Evolutionary conservation across 345 rosid genomes (phyloP).

Genomic region (Hypericum perforatum): DNA sequence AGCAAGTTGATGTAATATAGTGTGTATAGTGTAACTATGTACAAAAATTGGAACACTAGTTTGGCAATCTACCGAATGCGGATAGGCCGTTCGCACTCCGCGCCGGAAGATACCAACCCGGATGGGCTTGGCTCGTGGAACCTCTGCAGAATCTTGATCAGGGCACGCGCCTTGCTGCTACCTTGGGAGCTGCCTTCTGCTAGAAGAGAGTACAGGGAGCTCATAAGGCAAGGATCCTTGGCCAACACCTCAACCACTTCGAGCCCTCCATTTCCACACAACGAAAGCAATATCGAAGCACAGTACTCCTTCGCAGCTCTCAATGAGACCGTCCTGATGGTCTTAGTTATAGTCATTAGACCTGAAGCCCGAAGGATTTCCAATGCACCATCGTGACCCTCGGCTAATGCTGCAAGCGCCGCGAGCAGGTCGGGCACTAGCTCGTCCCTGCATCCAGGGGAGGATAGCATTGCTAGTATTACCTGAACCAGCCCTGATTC

Average conservation of each 20-base stretch:
- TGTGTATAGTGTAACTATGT: conserved; percentile 12
- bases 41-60: neutral
- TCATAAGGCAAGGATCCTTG: conserved; percentile 28
- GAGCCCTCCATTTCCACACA: conserved; percentile 40
- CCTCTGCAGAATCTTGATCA: conserved; percentile 37
- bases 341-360: conserved; percentile 25
- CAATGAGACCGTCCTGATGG: conserved; percentile 25
- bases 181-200: conserved; percentile 37
- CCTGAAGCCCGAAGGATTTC: conserved; percentile 39
- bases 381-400: conserved; percentile 35
- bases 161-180: conserved; percentile 33
- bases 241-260: conserved; percentile 34
- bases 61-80: conserved; percentile 11
- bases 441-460: conserved; percentile 31
- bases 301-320: conserved; percentile 48
- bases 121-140: conserved; percentile 28
- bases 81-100: conserved; percentile 16
- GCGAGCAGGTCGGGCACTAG: conserved; percentile 53
- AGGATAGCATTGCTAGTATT: conserved; percentile 30
- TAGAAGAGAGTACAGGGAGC: conserved; percentile 29
- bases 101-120: conserved; percentile 9
- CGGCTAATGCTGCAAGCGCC: conserved; percentile 46
- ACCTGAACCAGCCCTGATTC: conserved; percentile 43
- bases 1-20: neutral
- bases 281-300: conserved; percentile 36